A percentile compares a stretch with the other conserved stretches of the same genome.
Evolutionary conservation across 2,329 filamentous ascomycete species (phyloP).

Genomic region (Coniochaeta ligniaria): DNA sequence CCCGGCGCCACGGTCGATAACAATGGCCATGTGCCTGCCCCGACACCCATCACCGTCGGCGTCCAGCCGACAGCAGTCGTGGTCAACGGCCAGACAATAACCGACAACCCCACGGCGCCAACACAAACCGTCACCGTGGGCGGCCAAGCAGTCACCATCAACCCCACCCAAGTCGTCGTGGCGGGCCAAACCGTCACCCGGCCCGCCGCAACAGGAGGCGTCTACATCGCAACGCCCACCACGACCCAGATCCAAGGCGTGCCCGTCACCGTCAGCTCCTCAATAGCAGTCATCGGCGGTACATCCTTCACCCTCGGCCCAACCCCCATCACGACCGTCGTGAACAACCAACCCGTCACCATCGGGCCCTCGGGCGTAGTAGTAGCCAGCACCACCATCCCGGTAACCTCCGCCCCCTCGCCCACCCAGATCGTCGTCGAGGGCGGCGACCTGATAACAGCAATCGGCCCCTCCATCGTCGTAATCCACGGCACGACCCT

Average conservation of each 20-base stretch:
- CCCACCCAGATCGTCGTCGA: slow-evolving; percentile 37
- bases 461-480: slow-evolving; percentile 36
- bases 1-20: background rate
- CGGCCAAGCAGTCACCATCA: slow-evolving; percentile 37
- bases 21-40: background rate
- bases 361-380: slow-evolving; percentile 25
- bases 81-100: slow-evolving; percentile 39
- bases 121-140: slow-evolving; percentile 35
- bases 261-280: slow-evolving; percentile 28
- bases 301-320: slow-evolving; percentile 30
- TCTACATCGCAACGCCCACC: slow-evolving; percentile 26
- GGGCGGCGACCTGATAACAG: slow-evolving; percentile 36
- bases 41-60: slow-evolving; percentile 29
- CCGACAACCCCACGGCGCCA: slow-evolving; percentile 24
- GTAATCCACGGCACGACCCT: slow-evolving; percentile 31
- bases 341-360: slow-evolving; percentile 23
- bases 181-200: slow-evolving; percentile 35
- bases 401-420: slow-evolving; percentile 22
- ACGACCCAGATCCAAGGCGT: slow-evolving; percentile 28
- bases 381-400: slow-evolving; percentile 28
- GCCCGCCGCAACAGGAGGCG: slow-evolving; percentile 21
- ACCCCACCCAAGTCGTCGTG: slow-evolving; percentile 37
- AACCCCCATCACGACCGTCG: slow-evolving; percentile 22
- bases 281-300: slow-evolving; percentile 31
- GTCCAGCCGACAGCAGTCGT: slow-evolving; percentile 37